phyloP scores from a whole-genome alignment of 2,329 filamentous ascomycete genomes.

The Blastomyces silverae region DNA sequence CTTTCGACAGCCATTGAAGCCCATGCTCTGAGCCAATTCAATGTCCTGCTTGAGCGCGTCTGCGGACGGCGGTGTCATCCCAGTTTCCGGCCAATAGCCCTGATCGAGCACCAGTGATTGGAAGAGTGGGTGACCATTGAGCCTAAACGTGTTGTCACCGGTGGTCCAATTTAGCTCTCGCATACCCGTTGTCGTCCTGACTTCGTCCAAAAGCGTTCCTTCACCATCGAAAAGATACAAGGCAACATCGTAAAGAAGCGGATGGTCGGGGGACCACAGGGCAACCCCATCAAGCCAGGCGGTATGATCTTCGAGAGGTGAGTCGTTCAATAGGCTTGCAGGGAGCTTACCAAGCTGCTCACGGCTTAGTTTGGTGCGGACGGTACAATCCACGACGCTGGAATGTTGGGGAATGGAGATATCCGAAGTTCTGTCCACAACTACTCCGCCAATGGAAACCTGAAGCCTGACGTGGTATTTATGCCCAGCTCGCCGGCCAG shows the following conservation, averaged over 20 bases:
- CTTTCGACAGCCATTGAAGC: slow-evolving; percentile 65
- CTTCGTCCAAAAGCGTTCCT: slow-evolving; percentile 47
- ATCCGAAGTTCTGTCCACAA: slow-evolving; percentile 43
- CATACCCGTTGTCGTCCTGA: slow-evolving; percentile 54
- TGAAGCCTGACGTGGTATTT: slow-evolving; percentile 49
- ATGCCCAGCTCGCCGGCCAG: slow-evolving; percentile 32
- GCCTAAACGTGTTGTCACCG: slow-evolving; percentile 53
- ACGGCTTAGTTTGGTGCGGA: slow-evolving; percentile 41
- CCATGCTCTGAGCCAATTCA: slow-evolving; percentile 55
- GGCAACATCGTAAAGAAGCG: slow-evolving; percentile 56
- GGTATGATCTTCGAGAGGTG: slow-evolving; percentile 35
- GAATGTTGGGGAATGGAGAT: slow-evolving; percentile 45
- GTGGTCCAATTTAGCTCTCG: slow-evolving; percentile 56
- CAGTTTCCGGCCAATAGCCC: slow-evolving; percentile 63
- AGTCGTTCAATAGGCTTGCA: neutral
- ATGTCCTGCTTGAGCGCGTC: slow-evolving; percentile 63
- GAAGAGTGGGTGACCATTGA: slow-evolving; percentile 63
- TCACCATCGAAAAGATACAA: slow-evolving; percentile 47
- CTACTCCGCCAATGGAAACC: slow-evolving; percentile 46
- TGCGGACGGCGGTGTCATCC: slow-evolving; percentile 57
- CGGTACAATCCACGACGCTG: slow-evolving; percentile 43
- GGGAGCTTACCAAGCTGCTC: neutral
- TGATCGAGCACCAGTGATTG: slow-evolving; percentile 63
- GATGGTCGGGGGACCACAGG: slow-evolving; percentile 60
- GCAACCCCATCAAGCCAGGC: slow-evolving; percentile 53